These are phyloP conservation scores for Neoarthrinium moseri DNA, from an alignment of 2,329 filamentous ascomycete genomes.

Conservation along the genomic window DNA sequence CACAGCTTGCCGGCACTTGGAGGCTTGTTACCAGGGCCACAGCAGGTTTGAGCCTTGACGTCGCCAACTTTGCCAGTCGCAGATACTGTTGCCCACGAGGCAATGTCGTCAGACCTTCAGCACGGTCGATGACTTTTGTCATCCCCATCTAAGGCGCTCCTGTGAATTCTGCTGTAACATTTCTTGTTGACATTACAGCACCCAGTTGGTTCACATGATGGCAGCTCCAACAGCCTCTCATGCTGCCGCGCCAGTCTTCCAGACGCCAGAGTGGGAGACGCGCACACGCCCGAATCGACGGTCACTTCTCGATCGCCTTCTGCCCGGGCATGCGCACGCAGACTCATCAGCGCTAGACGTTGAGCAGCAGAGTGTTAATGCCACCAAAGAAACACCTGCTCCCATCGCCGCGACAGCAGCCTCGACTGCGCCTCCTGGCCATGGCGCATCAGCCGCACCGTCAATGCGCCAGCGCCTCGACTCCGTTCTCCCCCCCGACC, in stretches of 20 bases:
- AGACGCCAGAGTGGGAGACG: constrained; percentile 16
- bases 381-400: neutral
- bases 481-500: constrained; percentile 19
- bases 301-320: constrained; percentile 9
- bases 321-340: neutral
- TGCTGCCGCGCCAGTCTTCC: constrained; percentile 12
- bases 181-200: no score
- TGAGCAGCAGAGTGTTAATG: no score
- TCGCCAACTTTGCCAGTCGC: no score
- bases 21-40: no score
- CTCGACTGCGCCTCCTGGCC: neutral
- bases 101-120: no score
- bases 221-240: neutral
- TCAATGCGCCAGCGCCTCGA: constrained; percentile 17
- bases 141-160: no score
- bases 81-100: no score
- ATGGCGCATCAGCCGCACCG: neutral
- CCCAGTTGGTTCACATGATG: no score
- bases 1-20: no score
- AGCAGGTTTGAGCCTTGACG: no score
- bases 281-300: constrained; percentile 7
- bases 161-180: no score
- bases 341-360: neutral
- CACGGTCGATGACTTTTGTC: no score
- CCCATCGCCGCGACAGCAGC: neutral